These are phyloP conservation scores for Ascochyta pisi DNA, from an alignment of 2,329 filamentous ascomycete genomes.

Conservation along the genomic window DNA sequence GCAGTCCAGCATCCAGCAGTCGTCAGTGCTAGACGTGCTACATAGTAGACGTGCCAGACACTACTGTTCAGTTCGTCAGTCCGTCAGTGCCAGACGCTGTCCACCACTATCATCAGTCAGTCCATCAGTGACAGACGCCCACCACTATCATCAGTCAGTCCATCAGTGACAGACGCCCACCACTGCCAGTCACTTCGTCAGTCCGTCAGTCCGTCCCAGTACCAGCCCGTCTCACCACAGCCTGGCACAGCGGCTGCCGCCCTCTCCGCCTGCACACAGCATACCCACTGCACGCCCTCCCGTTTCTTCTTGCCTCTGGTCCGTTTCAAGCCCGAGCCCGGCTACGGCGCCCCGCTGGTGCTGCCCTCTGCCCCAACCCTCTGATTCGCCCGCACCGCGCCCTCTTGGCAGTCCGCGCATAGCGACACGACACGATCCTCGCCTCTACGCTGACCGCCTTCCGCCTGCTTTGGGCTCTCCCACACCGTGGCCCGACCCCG, in stretches of 20 bases:
- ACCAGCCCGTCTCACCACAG: constrained; percentile 25
- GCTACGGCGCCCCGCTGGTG: constrained; percentile 26
- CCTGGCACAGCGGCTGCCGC: constrained; percentile 17
- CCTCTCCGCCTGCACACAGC: constrained; percentile 19
- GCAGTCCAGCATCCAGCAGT: no score
- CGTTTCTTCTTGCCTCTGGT: constrained; percentile 29
- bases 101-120: no score
- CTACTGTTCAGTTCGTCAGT: no score
- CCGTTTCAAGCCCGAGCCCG: constrained; percentile 13
- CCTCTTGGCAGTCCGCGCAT: constrained; percentile 31
- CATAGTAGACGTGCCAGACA: no score
- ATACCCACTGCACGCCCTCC: constrained; percentile 14
- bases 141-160: no score
- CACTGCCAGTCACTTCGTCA: no score
- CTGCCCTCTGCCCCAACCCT: constrained; percentile 25
- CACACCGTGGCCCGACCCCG: constrained; percentile 24
- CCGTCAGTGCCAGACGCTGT: no score
- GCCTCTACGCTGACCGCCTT: constrained; percentile 38
- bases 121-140: no score
- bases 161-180: no score
- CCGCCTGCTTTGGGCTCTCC: constrained; percentile 28
- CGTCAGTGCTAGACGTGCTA: no score
- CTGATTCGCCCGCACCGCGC: constrained; percentile 37
- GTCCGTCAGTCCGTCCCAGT: background rate
- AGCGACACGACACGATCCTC: constrained; percentile 29